Percentiles rank a stretch among this genome's conserved stretches.
These are phyloP conservation scores for Trebouxiophyceae sp. DNA, from an alignment of 163 green algal species.

Conservation along the genomic window DNA sequence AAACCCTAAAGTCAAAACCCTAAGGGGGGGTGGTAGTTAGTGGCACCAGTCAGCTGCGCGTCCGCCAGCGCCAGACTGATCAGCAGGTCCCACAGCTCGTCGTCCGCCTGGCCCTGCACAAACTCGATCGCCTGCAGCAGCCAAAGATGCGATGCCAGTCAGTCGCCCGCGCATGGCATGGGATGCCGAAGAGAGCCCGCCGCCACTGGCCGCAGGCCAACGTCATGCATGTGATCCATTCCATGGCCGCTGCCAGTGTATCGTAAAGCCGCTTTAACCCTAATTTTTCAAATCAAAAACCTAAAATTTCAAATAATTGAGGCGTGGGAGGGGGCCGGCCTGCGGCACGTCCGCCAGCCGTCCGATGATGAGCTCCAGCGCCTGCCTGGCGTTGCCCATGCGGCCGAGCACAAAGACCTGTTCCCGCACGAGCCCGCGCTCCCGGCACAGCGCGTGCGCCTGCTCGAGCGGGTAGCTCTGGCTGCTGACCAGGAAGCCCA, in stretches of 20 bases:
- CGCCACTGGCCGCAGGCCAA: no score
- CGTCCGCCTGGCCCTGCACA: conserved; percentile 70
- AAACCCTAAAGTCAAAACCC: no score
- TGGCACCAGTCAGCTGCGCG: conserved; percentile 57
- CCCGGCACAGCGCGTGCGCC: conserved; percentile 66
- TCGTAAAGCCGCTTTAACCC: no score
- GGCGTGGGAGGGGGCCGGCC: conserved; percentile 14
- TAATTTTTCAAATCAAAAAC: no score
- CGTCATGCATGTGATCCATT: no score
- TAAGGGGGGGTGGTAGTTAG: not conserved
- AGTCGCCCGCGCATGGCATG: no score
- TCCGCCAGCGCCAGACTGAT: conserved; percentile 59
- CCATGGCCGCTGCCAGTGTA: no score
- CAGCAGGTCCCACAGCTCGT: conserved; percentile 85
- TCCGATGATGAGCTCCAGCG: conserved; percentile 85
- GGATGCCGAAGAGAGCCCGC: no score
- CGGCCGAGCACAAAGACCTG: conserved; percentile 81
- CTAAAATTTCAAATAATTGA: not conserved
- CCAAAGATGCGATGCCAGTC: no score
- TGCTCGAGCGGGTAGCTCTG: conserved; percentile 72
- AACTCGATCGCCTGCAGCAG: conserved; percentile 77
- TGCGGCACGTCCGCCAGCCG: conserved; percentile 61
- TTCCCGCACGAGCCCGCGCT: conserved; percentile 58
- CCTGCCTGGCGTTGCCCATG: conserved; percentile 74
- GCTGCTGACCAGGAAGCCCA: conserved; percentile 70